Evolutionary conservation across 2,329 filamentous ascomycete species (phyloP).

Genomic region (Emergomyces orientalis): DNA sequence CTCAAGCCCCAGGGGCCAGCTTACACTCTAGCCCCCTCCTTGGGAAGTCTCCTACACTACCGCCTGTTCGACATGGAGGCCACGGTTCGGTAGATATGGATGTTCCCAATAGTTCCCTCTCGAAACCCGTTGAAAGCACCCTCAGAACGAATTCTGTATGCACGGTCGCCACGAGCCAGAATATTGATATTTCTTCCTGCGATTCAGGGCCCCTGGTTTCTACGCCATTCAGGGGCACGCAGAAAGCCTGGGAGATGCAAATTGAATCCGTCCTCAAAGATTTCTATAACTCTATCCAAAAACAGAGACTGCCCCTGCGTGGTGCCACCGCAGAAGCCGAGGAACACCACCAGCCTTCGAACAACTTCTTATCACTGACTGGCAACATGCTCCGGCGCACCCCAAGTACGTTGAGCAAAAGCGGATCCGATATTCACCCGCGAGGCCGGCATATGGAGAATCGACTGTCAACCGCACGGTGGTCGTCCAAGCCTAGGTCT

Average conservation of each 20-base stretch:
- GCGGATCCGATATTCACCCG: constrained; percentile 66
- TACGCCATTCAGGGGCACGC: constrained; percentile 61
- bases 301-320: constrained; percentile 76
- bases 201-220: constrained; percentile 70
- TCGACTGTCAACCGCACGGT: constrained; percentile 56
- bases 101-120: constrained; percentile 13
- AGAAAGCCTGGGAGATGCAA: constrained; percentile 77
- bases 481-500: constrained; percentile 78
- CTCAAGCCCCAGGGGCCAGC: constrained; percentile 15
- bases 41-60: constrained; percentile 9
- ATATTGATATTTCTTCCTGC: constrained; percentile 36
- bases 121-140: constrained; percentile 20
- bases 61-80: constrained; percentile 11
- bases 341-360: constrained; percentile 35
- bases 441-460: constrained; percentile 64
- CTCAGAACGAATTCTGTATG: constrained; percentile 22
- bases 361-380: constrained; percentile 60
- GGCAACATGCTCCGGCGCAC: constrained; percentile 66
- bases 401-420: constrained; percentile 86
- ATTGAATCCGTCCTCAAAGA: constrained; percentile 85
- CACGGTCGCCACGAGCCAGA: constrained; percentile 24
- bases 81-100: constrained; percentile 16
- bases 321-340: constrained; percentile 49
- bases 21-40: not conserved
- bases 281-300: constrained; percentile 82